Evolutionary conservation across 805 yeast species (phyloP).

Genomic region (Nakazawaea siamensis): DNA sequence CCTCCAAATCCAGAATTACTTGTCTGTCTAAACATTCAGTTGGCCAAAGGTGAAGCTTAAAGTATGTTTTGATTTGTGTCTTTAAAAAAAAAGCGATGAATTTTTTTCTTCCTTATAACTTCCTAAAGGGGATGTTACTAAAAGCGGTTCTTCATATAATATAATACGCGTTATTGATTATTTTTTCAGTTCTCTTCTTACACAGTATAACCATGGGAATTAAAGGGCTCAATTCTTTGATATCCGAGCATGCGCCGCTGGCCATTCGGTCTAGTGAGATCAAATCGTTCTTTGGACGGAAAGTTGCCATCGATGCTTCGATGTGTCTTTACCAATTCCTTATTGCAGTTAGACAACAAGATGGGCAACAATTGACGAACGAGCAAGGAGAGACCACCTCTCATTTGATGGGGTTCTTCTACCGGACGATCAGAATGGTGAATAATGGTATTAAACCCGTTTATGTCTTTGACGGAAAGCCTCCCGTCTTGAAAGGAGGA

Average conservation of each 20-base stretch:
- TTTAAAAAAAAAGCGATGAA: no score
- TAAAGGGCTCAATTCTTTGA: slow-evolving; percentile 74
- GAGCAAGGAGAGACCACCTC: slow-evolving; percentile 90
- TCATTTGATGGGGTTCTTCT: slow-evolving; percentile 94
- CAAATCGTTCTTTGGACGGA: slow-evolving; percentile 83
- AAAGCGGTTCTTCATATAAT: no score
- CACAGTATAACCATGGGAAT: slow-evolving; percentile 31
- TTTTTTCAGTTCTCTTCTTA: neutral
- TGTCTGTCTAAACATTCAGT: slow-evolving; percentile 42
- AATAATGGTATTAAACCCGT: slow-evolving; percentile 94
- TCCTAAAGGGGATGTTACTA: no score
- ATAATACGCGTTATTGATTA: no score
- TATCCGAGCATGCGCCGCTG: slow-evolving; percentile 82
- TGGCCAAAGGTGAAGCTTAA: no score
- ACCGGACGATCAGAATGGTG: slow-evolving; percentile 83
- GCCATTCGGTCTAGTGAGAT: slow-evolving; percentile 75
- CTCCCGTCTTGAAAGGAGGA: slow-evolving; percentile 90
- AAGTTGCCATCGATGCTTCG: slow-evolving; percentile 96
- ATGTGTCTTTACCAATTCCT: slow-evolving; percentile 95
- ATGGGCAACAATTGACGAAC: slow-evolving; percentile 86
- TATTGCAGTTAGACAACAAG: slow-evolving; percentile 94
- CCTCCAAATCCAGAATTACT: slow-evolving; percentile 12
- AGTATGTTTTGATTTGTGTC: no score
- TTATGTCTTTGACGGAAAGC: slow-evolving; percentile 96
- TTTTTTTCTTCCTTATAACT: no score